A percentile compares a stretch with the other conserved stretches of the same genome.
These are phyloP conservation scores for Pholiota conissans DNA, from an alignment of 768 basidiomycete species.

Conservation along the genomic window DNA sequence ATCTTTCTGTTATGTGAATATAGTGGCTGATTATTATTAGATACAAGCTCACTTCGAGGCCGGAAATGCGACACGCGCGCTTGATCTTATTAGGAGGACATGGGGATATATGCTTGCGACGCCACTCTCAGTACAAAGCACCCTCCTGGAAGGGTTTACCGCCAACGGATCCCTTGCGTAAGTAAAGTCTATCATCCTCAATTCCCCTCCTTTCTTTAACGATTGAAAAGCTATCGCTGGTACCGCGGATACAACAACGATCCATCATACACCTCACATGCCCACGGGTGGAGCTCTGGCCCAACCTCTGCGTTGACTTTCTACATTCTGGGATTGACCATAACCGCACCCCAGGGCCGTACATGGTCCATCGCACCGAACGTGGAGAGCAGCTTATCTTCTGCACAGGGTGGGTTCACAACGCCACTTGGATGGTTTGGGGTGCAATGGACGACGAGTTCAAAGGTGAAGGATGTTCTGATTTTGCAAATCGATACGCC, in stretches of 20 bases:
- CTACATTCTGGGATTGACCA: constrained; percentile 53
- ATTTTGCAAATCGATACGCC: constrained; percentile 17
- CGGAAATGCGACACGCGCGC: constrained; percentile 48
- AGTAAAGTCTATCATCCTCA: constrained; percentile 6
- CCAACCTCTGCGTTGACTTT: constrained; percentile 58
- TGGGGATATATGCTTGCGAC: constrained; percentile 66
- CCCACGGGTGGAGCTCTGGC: constrained; percentile 61
- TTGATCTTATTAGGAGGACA: constrained; percentile 52
- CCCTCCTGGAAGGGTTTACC: constrained; percentile 58
- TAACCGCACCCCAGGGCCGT: constrained; percentile 47
- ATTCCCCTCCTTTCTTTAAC: not conserved
- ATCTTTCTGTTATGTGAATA: not conserved
- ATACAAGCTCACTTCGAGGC: constrained; percentile 59
- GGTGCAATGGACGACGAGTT: constrained; percentile 41
- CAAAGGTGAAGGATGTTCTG: not conserved
- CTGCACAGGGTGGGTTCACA: constrained; percentile 52
- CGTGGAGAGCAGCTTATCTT: constrained; percentile 35
- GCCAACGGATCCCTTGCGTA: constrained; percentile 56
- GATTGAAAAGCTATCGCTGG: constrained; percentile 43
- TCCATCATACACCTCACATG: constrained; percentile 57
- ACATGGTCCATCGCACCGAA: constrained; percentile 51
- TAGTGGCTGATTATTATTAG: constrained; percentile 24
- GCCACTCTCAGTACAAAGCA: constrained; percentile 53
- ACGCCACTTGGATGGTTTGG: constrained; percentile 54
- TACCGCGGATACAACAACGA: constrained; percentile 58